phyloP scores from a whole-genome alignment of 148 eudicot species.

The Fallopia convolvulus region DNA sequence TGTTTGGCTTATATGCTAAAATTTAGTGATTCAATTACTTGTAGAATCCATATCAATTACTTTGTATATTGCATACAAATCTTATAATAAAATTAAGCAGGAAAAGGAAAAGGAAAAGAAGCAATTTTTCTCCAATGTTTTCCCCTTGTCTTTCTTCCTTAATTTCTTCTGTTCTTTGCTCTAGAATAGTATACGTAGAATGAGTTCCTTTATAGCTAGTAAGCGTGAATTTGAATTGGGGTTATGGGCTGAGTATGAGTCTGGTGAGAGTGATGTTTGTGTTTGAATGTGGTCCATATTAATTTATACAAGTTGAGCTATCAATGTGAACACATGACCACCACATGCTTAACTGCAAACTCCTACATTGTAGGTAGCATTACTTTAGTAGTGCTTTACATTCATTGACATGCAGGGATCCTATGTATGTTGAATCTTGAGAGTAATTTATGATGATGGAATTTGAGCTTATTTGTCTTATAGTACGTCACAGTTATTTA shows the following conservation, averaged over 20 bases:
- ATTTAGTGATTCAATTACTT: background rate
- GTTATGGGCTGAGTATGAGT: background rate
- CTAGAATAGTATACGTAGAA: too few species aligned
- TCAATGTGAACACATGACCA: background rate
- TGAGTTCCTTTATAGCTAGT: background rate
- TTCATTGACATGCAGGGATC: background rate
- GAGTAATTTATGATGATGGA: background rate
- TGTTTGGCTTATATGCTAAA: background rate
- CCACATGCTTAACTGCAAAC: background rate
- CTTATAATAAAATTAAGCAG: background rate
- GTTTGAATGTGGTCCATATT: background rate
- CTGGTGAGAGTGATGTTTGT: background rate
- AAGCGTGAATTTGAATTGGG: background rate
- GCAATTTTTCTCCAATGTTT: background rate
- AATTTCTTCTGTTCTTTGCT: background rate
- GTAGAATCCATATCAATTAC: background rate
- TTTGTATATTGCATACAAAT: background rate
- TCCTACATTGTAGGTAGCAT: background rate
- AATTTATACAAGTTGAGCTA: background rate
- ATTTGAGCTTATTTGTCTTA: background rate
- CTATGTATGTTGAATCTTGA: background rate
- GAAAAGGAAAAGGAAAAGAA: background rate
- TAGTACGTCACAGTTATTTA: too few species aligned
- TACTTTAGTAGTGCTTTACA: background rate
- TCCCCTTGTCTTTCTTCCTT: background rate